phyloP scores from a whole-genome alignment of 208 protist species.

The Histomonas meleagridis region DNA sequence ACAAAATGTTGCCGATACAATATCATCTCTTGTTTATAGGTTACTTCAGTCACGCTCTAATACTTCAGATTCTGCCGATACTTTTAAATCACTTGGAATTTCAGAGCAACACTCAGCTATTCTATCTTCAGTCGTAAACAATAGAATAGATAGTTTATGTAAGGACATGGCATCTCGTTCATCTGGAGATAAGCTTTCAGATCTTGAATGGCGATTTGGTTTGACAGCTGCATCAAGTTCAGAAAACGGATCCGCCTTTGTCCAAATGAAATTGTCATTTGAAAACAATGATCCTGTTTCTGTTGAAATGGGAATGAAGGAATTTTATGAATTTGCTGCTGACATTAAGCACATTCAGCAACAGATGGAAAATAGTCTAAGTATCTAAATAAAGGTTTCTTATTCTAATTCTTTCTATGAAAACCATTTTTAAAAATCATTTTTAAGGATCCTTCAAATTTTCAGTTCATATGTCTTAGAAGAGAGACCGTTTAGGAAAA shows the following conservation, averaged over 20 bases:
- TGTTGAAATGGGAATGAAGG: conserved; percentile 30
- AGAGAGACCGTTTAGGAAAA: no score
- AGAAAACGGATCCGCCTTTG: not conserved
- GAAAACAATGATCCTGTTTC: not conserved
- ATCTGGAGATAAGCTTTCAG: not conserved
- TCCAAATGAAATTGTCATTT: not conserved
- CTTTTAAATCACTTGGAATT: not conserved
- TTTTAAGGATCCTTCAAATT: no score
- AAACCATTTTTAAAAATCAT: no score
- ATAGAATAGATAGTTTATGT: not conserved
- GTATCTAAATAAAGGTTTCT: no score
- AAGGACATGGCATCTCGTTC: not conserved
- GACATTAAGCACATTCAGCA: not conserved
- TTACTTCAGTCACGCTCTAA: not conserved
- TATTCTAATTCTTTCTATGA: no score
- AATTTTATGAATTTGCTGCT: conserved; percentile 26
- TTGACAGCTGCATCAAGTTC: not conserved
- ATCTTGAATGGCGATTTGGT: conserved; percentile 34
- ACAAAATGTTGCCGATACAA: not conserved
- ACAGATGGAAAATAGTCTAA: not conserved
- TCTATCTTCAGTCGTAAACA: not conserved
- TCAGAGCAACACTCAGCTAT: not conserved
- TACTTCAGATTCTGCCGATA: not conserved
- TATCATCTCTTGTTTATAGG: not conserved
- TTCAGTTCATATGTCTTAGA: no score